phyloP scores from a whole-genome alignment of 2,329 filamentous ascomycete genomes.

The Simplicillium sp. region DNA sequence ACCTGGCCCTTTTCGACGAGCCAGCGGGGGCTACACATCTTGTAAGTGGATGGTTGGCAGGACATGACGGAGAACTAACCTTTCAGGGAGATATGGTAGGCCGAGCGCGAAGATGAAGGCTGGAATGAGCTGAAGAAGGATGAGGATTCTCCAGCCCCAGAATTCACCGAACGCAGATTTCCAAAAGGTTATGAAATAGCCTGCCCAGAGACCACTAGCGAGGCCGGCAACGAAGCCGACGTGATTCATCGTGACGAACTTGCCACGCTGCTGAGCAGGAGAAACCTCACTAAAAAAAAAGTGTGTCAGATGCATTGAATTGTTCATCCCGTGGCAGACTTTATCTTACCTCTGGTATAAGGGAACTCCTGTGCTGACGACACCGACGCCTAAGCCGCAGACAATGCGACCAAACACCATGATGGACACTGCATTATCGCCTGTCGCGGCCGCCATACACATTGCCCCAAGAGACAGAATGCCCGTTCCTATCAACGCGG shows the following conservation, averaged over 20 bases:
- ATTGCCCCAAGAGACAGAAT: constrained; percentile 38
- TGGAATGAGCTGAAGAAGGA: constrained; percentile 42
- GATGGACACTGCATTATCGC: constrained; percentile 29
- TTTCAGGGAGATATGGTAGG: constrained; percentile 43
- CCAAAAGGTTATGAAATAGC: constrained; percentile 48
- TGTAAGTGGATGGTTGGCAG: not conserved
- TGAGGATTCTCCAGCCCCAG: constrained; percentile 43
- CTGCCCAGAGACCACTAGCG: constrained; percentile 45
- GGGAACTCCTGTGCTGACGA: constrained; percentile 47
- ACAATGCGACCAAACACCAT: constrained; percentile 42
- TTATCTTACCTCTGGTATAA: constrained; percentile 41
- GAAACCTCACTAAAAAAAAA: constrained; percentile 39
- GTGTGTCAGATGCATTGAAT: not conserved
- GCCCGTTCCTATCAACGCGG: constrained; percentile 36
- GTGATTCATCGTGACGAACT: constrained; percentile 50
- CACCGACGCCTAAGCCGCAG: constrained; percentile 41
- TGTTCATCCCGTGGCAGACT: not conserved
- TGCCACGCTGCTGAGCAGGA: constrained; percentile 41
- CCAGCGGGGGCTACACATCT: constrained; percentile 37
- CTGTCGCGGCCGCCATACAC: constrained; percentile 33
- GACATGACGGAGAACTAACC: constrained; percentile 23
- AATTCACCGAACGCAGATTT: constrained; percentile 27
- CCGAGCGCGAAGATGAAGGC: constrained; percentile 38
- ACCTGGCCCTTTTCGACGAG: constrained; percentile 39
- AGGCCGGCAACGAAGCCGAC: constrained; percentile 47